A percentile compares a stretch with the other conserved stretches of the same genome.
Evolutionary conservation across 2,329 filamentous ascomycete genomes (phyloP).

Genomic region (Cercospora canescens): DNA sequence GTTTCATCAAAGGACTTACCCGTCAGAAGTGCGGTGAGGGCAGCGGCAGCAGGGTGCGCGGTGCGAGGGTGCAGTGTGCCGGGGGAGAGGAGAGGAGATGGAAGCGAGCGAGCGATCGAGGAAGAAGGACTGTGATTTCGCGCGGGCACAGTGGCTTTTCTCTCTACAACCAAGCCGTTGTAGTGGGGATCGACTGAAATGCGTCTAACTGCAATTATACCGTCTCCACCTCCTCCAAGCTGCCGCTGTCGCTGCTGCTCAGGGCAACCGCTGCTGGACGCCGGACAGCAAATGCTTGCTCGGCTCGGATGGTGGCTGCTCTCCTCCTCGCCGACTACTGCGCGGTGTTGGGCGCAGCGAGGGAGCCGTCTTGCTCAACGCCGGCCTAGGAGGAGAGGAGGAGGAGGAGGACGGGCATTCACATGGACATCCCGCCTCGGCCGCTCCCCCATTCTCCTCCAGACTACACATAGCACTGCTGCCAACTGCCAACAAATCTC

Average conservation of each 20-base stretch:
- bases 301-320: constrained; percentile 11
- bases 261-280: constrained; percentile 1
- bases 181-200: constrained; percentile 5
- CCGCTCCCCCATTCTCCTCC: too few species aligned
- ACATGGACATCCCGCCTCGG: too few species aligned
- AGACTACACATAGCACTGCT: too few species aligned
- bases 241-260: constrained; percentile 7
- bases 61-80: background rate
- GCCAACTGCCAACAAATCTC: too few species aligned
- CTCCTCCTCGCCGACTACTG: background rate
- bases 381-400: too few species aligned
- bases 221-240: constrained; percentile 12
- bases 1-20: constrained; percentile 3
- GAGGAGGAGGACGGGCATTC: too few species aligned
- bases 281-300: constrained; percentile 12
- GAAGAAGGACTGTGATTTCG: background rate
- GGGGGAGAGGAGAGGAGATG: background rate
- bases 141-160: constrained; percentile 10
- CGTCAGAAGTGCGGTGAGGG: background rate
- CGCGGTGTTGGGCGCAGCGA: background rate
- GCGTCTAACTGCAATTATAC: constrained; percentile 14
- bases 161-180: constrained; percentile 8
- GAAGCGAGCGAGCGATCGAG: background rate
- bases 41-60: background rate
- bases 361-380: background rate